phyloP scores from a whole-genome alignment of 2,329 filamentous ascomycete species.

The Neofusicoccum sp. region DNA sequence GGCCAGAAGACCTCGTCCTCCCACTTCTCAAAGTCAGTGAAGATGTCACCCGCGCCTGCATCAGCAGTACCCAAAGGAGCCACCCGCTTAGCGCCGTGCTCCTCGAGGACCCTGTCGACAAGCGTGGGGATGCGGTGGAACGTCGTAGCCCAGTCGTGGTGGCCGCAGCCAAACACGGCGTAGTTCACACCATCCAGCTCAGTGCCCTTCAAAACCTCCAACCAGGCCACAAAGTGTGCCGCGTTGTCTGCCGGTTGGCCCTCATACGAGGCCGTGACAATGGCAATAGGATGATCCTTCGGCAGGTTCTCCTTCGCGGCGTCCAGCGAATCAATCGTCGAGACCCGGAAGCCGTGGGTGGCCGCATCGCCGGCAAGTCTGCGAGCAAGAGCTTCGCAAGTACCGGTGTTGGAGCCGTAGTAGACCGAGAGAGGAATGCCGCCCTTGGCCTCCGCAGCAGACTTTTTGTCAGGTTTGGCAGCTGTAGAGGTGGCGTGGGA shows the following conservation, averaged over 20 bases:
- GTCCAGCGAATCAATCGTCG: constrained; percentile 36
- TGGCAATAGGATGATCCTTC: constrained; percentile 36
- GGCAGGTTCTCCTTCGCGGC: constrained; percentile 33
- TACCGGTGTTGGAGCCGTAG: constrained; percentile 43
- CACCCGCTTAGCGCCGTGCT: constrained; percentile 32
- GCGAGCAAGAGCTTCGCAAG: constrained; percentile 43
- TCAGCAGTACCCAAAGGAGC: constrained; percentile 35
- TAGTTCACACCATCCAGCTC: constrained; percentile 37
- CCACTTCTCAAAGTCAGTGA: constrained; percentile 43
- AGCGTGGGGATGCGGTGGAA: constrained; percentile 43
- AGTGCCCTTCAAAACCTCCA: constrained; percentile 29
- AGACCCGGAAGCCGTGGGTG: constrained; percentile 37
- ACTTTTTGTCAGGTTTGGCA: constrained; percentile 8
- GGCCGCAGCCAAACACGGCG: constrained; percentile 43
- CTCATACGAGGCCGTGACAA: constrained; percentile 44
- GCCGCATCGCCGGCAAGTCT: constrained; percentile 35
- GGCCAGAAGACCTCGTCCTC: constrained; percentile 40
- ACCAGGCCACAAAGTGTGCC: constrained; percentile 42
- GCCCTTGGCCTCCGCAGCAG: background rate
- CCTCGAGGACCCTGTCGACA: constrained; percentile 32
- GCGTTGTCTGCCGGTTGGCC: constrained; percentile 45
- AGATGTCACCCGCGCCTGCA: constrained; percentile 39
- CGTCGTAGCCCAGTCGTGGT: constrained; percentile 42
- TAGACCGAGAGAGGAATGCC: constrained; percentile 30
- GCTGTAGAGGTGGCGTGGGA: constrained; percentile 10